Base-by-base conservation (phyloP, 768 basidiomycete genomes). In the Trametes villosa region DNA sequence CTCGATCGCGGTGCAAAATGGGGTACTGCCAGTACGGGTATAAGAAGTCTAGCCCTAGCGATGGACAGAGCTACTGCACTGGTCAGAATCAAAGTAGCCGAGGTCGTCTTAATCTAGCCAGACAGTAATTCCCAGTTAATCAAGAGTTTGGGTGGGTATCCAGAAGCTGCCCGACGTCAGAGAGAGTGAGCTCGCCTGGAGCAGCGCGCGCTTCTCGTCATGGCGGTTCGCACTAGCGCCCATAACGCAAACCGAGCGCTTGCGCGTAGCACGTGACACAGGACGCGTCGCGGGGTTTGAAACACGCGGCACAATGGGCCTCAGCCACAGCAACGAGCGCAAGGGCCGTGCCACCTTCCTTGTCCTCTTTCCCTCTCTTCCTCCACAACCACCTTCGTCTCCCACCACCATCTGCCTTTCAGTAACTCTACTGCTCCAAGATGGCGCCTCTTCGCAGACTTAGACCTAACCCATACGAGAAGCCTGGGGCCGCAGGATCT, bases 221-320 rank as follows among this genome's bases (percentile, higher is more conserved):
- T 20, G 9, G n/a, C 40, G 9, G n/a, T 29, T 12, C 12, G 18
- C 22, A 51, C 22, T 20, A 33, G 27, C 45, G 45, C 45, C 45
- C 36, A 38, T 13, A 4, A 38, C 5, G 4, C 18, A 9, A 18
- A 13, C 9, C n/a, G 11, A 18, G 40, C 40, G 40, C 20, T 20
- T 20, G 22, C 42, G n/a, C 7, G 9, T 4, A 5, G 3, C 42
- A 12, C 42, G 42, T 44, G 42, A 44, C 42, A 15, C 4, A n/a
- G n/a, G n/a, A 44, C 52, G 52, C 52, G 52, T 30, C 27, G 52
- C 52, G 52, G 40, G 30, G 27, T 44, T 42, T 42, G 40, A 51
- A 42, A 4, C 3, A 15, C 27, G 49, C 12, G 36, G 34, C 34
- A 15, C 34, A 36, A 36, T 15, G 15, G 36, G 36, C 36, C 36